These are phyloP conservation scores for Coffea eugenioides DNA, from an alignment of 257 asterid species.

Conservation along the genomic window DNA sequence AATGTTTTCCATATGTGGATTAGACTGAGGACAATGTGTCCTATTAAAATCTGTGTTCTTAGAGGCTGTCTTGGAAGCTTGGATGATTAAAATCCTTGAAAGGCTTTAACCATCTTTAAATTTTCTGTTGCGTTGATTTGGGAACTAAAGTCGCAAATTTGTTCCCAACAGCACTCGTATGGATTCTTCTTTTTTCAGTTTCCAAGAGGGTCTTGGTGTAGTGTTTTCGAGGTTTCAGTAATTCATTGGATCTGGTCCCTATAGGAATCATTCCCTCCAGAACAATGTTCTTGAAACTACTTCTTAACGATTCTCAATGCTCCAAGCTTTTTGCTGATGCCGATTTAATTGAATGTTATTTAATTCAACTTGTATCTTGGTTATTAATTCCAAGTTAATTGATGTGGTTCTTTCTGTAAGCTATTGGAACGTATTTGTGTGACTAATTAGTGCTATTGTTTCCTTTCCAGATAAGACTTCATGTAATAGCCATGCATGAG, in stretches of 20 bases:
- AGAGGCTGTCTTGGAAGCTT: background rate
- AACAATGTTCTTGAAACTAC: background rate
- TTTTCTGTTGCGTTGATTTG: background rate
- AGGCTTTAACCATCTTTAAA: background rate
- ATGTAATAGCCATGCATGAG: conserved; percentile 97
- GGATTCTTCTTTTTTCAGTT: too few relatives aligned
- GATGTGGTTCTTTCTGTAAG: background rate
- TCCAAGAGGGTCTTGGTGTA: too few relatives aligned
- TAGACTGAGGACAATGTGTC: background rate
- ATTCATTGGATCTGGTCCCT: too few relatives aligned
- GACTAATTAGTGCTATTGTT: conserved; percentile 14
- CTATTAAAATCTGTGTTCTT: background rate
- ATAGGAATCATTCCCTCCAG: too few relatives aligned
- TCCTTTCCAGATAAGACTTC: conserved; percentile 88
- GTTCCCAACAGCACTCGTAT: background rate
- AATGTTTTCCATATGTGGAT: background rate
- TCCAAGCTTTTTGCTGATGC: background rate
- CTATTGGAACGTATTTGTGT: background rate
- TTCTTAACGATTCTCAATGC: background rate
- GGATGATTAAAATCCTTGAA: background rate
- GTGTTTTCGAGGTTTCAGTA: too few relatives aligned
- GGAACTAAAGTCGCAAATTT: background rate
- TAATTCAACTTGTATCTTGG: background rate
- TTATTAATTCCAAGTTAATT: background rate
- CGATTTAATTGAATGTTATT: background rate